Conservation (phyloP, 495 filamentous ascomycete genomes). For the Hypomontagnella submonticulosa region DNA sequence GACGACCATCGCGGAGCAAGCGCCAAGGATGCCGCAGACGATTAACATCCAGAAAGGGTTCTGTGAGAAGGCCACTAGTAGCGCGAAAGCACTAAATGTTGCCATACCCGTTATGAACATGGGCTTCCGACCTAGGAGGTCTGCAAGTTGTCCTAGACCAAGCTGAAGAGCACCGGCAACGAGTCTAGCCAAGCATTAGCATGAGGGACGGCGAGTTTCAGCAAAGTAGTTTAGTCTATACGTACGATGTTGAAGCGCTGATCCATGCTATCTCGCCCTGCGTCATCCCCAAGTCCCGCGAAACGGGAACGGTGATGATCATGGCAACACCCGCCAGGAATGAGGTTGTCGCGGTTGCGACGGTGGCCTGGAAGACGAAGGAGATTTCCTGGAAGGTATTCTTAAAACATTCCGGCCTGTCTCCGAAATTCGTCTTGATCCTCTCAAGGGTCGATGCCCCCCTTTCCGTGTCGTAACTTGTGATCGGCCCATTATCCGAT, state of each 20-base stretch:
- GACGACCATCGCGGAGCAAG: conserved; percentile 70
- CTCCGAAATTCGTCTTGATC: conserved; percentile 42
- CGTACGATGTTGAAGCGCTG: conserved; percentile 69
- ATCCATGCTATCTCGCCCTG: conserved; percentile 79
- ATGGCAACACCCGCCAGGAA: conserved; percentile 69
- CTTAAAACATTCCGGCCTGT: conserved; percentile 45
- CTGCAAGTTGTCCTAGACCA: conserved; percentile 73
- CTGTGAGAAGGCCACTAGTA: conserved; percentile 70
- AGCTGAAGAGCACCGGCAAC: conserved; percentile 74
- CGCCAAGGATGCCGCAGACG: conserved; percentile 70
- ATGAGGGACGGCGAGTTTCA: background rate
- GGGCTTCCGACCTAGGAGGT: conserved; percentile 71
- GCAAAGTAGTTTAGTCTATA: conserved; percentile 14
- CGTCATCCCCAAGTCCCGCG: conserved; percentile 70
- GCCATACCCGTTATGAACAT: conserved; percentile 72
- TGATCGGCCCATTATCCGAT: background rate
- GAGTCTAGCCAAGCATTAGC: conserved; percentile 54
- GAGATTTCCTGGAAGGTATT: conserved; percentile 72
- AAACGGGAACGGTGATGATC: conserved; percentile 73
- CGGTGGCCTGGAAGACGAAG: conserved; percentile 74
- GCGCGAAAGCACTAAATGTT: conserved; percentile 64
- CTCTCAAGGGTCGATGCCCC: conserved; percentile 34
- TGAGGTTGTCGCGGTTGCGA: conserved; percentile 72
- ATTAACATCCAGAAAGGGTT: conserved; percentile 72
- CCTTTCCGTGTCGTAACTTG: conserved; percentile 27